Conservation (phyloP, 108 stramenopile genomes). For the Cyclotella atomus region DNA sequence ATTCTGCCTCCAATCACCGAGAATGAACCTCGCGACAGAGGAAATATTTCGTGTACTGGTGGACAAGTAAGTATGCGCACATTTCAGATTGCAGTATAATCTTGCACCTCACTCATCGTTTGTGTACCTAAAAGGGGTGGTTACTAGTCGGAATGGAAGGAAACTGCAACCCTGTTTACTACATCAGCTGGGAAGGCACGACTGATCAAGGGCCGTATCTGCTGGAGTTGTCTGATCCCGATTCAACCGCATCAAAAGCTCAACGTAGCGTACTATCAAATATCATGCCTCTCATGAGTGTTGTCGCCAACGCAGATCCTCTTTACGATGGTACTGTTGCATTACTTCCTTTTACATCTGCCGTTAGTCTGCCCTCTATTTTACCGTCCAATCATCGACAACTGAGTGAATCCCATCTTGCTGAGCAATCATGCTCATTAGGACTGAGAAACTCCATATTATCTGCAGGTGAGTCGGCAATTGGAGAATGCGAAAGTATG, state of each 20-base stretch:
- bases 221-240: constrained; percentile 23
- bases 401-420: background rate
- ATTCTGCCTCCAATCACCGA: too few relatives aligned
- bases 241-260: background rate
- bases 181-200: constrained; percentile 85
- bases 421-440: constrained; percentile 11
- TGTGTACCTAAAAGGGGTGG: constrained; percentile 59
- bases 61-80: constrained; percentile 24
- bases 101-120: background rate
- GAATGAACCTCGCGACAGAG: background rate
- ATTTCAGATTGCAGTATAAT: background rate
- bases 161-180: constrained; percentile 37
- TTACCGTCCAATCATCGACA: constrained; percentile 15
- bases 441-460: constrained; percentile 40
- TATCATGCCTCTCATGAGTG: constrained; percentile 34
- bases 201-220: constrained; percentile 61
- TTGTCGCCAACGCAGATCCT: background rate
- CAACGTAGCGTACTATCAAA: constrained; percentile 8
- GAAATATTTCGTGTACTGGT: constrained; percentile 31
- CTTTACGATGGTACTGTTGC: background rate
- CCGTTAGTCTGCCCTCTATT: constrained; percentile 8
- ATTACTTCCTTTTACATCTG: background rate
- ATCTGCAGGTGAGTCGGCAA: too few relatives aligned
- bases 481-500: too few relatives aligned
- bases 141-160: constrained; percentile 52